Conservation (phyloP, 2,329 filamentous ascomycete species). For the Cercospora janseana region DNA sequence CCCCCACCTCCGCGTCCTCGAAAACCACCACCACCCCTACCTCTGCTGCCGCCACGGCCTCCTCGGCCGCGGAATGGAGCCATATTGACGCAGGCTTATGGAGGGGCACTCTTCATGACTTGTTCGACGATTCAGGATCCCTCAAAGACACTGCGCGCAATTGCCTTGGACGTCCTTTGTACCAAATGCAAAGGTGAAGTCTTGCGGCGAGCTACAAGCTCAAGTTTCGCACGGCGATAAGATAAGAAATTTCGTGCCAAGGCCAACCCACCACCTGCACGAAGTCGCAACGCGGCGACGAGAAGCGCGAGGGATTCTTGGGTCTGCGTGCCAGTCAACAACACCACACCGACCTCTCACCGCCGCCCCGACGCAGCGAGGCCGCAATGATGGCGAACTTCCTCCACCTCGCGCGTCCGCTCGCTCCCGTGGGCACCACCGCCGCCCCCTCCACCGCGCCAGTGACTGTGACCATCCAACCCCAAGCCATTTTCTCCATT, state of each 20-base stretch:
- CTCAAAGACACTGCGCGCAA: no score
- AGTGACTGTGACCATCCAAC: constrained; percentile 90
- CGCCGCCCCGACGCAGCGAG: constrained; percentile 8
- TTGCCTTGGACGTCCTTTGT: no score
- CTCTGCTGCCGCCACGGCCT: constrained; percentile 31
- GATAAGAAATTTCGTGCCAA: constrained; percentile 8
- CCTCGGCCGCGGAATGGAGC: constrained; percentile 34
- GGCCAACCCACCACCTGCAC: constrained; percentile 5
- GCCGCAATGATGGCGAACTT: constrained; percentile 62
- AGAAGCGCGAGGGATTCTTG: constrained; percentile 8
- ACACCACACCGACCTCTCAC: constrained; percentile 7
- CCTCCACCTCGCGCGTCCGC: constrained; percentile 88
- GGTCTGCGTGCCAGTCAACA: constrained; percentile 9
- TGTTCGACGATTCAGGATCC: no score
- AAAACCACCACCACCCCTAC: constrained; percentile 34
- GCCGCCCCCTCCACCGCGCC: constrained; percentile 79
- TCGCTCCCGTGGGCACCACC: constrained; percentile 76
- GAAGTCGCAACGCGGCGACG: constrained; percentile 5
- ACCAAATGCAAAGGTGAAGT: neutral
- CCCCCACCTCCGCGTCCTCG: constrained; percentile 28
- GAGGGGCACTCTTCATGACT: no score
- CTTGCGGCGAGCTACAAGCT: neutral
- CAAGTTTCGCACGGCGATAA: constrained; percentile 5
- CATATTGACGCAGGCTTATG: constrained; percentile 25
- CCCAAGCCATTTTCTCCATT: constrained; percentile 72